Percentiles rank a stretch among this genome's conserved stretches.
phyloP scores from a whole-genome alignment of 2,329 filamentous ascomycete species.

The Claviceps quebecensis region DNA sequence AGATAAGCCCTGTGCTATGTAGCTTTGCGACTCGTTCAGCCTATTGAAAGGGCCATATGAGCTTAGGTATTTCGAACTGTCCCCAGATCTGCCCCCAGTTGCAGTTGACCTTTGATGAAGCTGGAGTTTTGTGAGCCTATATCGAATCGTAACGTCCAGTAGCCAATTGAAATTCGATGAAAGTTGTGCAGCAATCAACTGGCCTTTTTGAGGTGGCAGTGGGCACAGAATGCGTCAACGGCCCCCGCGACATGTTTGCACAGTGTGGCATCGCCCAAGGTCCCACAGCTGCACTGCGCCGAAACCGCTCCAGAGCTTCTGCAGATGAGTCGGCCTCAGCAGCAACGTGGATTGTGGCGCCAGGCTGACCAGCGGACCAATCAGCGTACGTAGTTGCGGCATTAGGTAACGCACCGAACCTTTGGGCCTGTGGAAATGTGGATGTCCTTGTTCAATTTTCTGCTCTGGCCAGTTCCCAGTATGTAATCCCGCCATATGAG shows the following conservation, averaged over 20 bases:
- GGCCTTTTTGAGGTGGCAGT: too few relatives aligned
- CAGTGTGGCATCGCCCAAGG: background rate
- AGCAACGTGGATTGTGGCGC: background rate
- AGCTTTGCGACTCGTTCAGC: too few relatives aligned
- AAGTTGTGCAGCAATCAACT: too few relatives aligned
- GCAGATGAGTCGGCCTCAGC: background rate
- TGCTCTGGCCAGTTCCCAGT: background rate
- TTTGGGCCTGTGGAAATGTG: background rate
- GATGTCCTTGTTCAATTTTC: background rate
- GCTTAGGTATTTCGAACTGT: too few relatives aligned
- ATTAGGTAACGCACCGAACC: background rate
- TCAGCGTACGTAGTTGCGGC: background rate
- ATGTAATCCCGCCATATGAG: background rate
- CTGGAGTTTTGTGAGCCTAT: too few relatives aligned
- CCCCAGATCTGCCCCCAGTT: too few relatives aligned
- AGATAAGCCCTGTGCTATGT: too few relatives aligned
- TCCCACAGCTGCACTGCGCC: background rate
- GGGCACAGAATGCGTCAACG: too few relatives aligned
- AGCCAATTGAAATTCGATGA: too few relatives aligned
- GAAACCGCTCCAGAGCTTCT: background rate
- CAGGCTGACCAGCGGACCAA: background rate
- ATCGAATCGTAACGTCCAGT: too few relatives aligned
- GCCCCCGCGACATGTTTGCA: background rate
- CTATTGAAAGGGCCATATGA: too few relatives aligned
- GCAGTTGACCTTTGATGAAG: too few relatives aligned